These are phyloP conservation scores for Globisporangium carolinianum DNA, from an alignment of 352 stramenopile genomes.

Conservation along the genomic window DNA sequence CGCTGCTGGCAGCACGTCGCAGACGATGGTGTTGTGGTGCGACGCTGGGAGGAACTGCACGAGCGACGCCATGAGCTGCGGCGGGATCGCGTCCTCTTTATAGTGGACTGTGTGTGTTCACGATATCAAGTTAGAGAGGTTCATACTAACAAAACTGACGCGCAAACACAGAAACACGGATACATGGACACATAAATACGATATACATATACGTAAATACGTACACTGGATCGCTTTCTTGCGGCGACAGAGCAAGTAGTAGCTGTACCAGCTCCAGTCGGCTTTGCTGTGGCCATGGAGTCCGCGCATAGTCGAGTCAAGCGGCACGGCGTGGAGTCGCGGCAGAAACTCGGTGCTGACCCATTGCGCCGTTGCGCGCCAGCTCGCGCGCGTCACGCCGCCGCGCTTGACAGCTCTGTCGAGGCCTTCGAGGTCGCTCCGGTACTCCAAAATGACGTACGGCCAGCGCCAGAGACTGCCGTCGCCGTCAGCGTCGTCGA, in stretches of 20 bases:
- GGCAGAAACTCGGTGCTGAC: slow-evolving; percentile 56
- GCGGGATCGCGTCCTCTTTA: slow-evolving; percentile 43
- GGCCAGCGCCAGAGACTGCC: slow-evolving; percentile 78
- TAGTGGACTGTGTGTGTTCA: slow-evolving; percentile 35
- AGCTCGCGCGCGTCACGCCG: slow-evolving; percentile 38
- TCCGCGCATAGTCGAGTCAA: slow-evolving; percentile 34
- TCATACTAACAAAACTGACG: slow-evolving; percentile 6
- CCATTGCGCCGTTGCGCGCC: slow-evolving; percentile 48
- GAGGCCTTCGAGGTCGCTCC: slow-evolving; percentile 41
- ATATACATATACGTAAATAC: slow-evolving; percentile 7
- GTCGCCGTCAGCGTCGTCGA: slow-evolving; percentile 61
- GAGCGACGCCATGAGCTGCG: slow-evolving; percentile 51
- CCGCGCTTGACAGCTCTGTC: slow-evolving; percentile 42
- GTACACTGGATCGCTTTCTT: slow-evolving; percentile 64
- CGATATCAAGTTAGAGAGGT: slow-evolving; percentile 4
- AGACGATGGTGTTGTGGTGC: slow-evolving; percentile 20
- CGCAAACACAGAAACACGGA: not conserved
- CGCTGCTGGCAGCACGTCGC: slow-evolving; percentile 32
- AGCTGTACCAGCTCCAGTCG: slow-evolving; percentile 73
- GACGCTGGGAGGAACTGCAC: slow-evolving; percentile 46
- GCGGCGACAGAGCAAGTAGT: slow-evolving; percentile 70
- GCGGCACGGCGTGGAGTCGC: slow-evolving; percentile 45
- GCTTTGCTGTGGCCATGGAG: slow-evolving; percentile 59
- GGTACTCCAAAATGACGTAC: slow-evolving; percentile 73
- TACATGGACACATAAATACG: not conserved